phyloP scores from a whole-genome alignment of 2,329 filamentous ascomycete species.

The Colletotrichum zoysiae region DNA sequence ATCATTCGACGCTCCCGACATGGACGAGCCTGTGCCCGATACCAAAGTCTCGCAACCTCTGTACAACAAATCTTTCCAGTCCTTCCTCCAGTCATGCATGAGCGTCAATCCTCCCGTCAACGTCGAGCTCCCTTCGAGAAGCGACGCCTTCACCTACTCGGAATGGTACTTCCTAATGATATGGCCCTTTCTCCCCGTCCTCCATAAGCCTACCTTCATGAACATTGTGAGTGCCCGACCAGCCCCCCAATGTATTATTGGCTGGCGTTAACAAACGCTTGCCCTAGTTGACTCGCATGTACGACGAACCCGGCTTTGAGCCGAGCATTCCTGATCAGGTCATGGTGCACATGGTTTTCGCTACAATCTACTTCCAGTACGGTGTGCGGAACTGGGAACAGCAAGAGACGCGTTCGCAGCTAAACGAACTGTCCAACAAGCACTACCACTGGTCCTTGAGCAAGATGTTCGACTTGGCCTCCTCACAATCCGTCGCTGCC shows the following conservation, averaged over 20 bases:
- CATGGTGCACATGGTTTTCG: conserved; percentile 83
- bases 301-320: conserved; percentile 75
- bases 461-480: conserved; percentile 74
- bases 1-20: conserved; percentile 75
- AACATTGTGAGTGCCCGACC: conserved; percentile 65
- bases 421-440: conserved; percentile 76
- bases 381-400: conserved; percentile 76
- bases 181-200: conserved; percentile 77
- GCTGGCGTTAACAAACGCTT: conserved; percentile 25
- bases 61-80: conserved; percentile 79
- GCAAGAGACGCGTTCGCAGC: conserved; percentile 63
- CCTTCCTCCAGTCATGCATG: conserved; percentile 75
- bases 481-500: conserved; percentile 72
- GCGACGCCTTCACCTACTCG: conserved; percentile 76
- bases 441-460: conserved; percentile 83
- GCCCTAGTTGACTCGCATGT: conserved; percentile 70
- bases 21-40: conserved; percentile 69
- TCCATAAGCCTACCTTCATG: conserved; percentile 83
- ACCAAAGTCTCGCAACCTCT: conserved; percentile 58
- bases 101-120: conserved; percentile 69
- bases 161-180: conserved; percentile 82
- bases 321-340: conserved; percentile 75
- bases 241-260: too few relatives aligned
- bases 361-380: conserved; percentile 82
- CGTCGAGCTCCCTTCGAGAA: conserved; percentile 72